phyloP scores from a whole-genome alignment of 2,329 filamentous ascomycete genomes.

The Ceratocystis alfenasii region DNA sequence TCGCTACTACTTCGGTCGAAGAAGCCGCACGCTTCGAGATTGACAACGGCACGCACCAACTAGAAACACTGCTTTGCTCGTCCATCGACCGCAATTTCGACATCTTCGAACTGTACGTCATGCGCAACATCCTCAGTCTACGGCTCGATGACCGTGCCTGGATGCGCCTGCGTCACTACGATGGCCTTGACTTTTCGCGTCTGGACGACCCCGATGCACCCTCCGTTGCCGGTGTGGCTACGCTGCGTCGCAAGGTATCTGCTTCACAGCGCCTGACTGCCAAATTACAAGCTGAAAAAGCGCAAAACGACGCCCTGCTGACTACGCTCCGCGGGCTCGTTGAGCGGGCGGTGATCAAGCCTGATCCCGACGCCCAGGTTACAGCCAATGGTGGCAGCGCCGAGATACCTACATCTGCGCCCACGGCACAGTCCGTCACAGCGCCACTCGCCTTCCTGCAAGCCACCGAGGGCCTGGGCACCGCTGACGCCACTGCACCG shows the following conservation, averaged over 20 bases:
- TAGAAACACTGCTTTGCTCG: conserved; percentile 69
- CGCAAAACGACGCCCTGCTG: conserved; percentile 61
- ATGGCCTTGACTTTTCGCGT: conserved; percentile 44
- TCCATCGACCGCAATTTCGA: conserved; percentile 79
- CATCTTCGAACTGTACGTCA: conserved; percentile 76
- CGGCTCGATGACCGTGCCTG: conserved; percentile 58
- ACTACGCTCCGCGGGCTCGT: conserved; percentile 41
- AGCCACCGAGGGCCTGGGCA: conserved; percentile 39
- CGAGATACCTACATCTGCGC: neutral
- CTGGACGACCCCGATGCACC: conserved; percentile 28
- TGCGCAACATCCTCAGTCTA: conserved; percentile 72
- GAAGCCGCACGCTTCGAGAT: conserved; percentile 53
- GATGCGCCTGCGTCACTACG: conserved; percentile 76
- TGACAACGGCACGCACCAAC: conserved; percentile 73
- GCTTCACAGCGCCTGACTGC: conserved; percentile 67
- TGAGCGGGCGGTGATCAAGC: conserved; percentile 23
- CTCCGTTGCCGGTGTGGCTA: conserved; percentile 55
- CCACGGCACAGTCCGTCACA: too few relatives aligned
- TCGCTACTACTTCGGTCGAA: conserved; percentile 27
- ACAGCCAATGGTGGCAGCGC: conserved; percentile 15
- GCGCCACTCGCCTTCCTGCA: conserved; percentile 47
- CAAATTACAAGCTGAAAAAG: conserved; percentile 56
- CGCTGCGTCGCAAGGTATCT: conserved; percentile 60
- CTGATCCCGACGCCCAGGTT: conserved; percentile 24
- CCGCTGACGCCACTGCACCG: conserved; percentile 42